Conservation (phyloP, 176 grass and related monocot species). For the Oryza meyeriana region DNA sequence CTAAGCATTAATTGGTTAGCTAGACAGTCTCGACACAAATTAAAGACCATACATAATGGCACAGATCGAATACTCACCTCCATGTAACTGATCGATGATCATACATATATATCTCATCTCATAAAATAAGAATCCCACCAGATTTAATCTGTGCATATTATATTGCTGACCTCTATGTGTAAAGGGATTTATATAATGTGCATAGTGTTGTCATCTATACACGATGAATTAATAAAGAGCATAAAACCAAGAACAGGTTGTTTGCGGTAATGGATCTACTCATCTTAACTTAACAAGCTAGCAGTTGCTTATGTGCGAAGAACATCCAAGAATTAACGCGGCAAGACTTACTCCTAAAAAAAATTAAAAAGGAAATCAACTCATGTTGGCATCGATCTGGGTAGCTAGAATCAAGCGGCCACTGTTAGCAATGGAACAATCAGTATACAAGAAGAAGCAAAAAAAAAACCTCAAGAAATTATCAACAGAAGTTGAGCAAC, state of each 20-base stretch:
- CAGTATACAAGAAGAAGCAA: neutral
- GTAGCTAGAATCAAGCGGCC: too few species aligned
- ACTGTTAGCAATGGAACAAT: neutral
- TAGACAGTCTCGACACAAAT: neutral
- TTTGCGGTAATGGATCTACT: neutral
- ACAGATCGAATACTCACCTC: neutral
- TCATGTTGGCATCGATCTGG: too few species aligned
- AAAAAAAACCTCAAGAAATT: neutral
- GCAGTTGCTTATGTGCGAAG: neutral
- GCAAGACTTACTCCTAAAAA: neutral
- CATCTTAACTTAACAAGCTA: neutral
- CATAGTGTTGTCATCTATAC: neutral
- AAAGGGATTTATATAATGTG: neutral
- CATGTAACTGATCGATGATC: neutral
- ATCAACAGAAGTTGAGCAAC: neutral
- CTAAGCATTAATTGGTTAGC: neutral
- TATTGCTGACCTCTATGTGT: neutral
- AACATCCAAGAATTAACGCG: neutral
- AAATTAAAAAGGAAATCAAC: too few species aligned
- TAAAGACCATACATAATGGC: neutral
- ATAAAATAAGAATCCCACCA: neutral
- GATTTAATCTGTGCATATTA: neutral
- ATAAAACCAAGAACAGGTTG: neutral
- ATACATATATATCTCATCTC: neutral
- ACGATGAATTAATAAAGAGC: neutral